Evolutionary conservation across 768 basidiomycete genomes (phyloP).

Genomic region (Lactarius pseudohatsudake): DNA sequence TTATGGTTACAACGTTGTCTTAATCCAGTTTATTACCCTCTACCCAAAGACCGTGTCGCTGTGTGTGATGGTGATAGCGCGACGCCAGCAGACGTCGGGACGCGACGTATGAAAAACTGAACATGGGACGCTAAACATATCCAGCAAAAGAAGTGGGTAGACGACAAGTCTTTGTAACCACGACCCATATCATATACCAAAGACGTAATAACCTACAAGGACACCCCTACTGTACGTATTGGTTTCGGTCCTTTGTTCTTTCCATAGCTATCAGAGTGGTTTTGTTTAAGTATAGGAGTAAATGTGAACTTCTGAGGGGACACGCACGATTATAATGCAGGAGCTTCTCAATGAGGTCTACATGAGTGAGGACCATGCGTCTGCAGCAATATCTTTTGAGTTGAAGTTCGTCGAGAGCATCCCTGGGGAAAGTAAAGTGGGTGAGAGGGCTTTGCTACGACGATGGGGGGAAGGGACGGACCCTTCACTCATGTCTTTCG

Average conservation of each 20-base stretch:
- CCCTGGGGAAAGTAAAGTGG: slow-evolving; percentile 45
- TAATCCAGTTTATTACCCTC: neutral
- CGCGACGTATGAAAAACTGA: neutral
- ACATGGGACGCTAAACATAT: neutral
- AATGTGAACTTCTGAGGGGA: neutral
- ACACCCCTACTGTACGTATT: slow-evolving; percentile 14
- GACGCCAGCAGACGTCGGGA: no score
- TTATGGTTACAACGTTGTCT: neutral
- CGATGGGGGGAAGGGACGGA: slow-evolving; percentile 41
- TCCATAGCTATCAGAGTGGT: slow-evolving; percentile 30
- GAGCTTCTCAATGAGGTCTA: slow-evolving; percentile 96
- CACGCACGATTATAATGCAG: slow-evolving; percentile 91
- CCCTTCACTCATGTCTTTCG: slow-evolving; percentile 87
- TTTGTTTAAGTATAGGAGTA: neutral
- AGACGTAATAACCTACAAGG: slow-evolving; percentile 1
- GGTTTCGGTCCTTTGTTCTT: slow-evolving; percentile 30
- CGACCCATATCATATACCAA: neutral
- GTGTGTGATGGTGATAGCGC: neutral
- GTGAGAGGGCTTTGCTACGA: neutral
- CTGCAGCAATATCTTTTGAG: slow-evolving; percentile 95
- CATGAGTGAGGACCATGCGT: slow-evolving; percentile 96
- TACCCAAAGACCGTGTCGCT: neutral
- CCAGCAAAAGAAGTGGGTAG: neutral
- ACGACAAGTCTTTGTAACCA: neutral
- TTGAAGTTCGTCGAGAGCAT: slow-evolving; percentile 85